Conservation (phyloP, 768 basidiomycete species). For the Suillus weaverae region DNA sequence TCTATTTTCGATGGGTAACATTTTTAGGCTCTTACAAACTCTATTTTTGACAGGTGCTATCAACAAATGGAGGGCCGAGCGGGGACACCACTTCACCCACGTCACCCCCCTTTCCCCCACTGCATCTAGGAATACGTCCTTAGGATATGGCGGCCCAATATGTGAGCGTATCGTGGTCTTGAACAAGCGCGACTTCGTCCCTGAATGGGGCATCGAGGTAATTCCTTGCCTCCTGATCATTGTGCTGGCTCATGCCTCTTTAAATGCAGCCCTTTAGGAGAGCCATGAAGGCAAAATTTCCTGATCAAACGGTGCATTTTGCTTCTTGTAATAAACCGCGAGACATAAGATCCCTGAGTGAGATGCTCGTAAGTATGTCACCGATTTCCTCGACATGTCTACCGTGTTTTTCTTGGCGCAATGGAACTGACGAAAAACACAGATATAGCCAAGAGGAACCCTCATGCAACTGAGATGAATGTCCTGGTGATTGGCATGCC, state of each 20-base stretch:
- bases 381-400: background rate
- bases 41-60: conserved; percentile 49
- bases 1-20: conserved; percentile 10
- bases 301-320: conserved; percentile 67
- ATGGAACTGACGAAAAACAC: background rate
- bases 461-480: conserved; percentile 75
- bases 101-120: conserved; percentile 40
- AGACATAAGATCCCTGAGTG: conserved; percentile 64
- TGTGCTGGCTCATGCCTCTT: conserved; percentile 7
- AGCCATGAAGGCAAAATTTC: conserved; percentile 71
- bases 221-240: conserved; percentile 12
- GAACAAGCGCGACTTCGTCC: conserved; percentile 91
- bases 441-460: conserved; percentile 72
- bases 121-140: conserved; percentile 13
- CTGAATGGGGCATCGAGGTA: conserved; percentile 87
- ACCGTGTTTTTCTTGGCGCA: background rate
- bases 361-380: conserved; percentile 73
- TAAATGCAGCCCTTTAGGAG: conserved; percentile 63
- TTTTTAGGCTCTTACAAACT: conserved; percentile 20
- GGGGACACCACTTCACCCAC: conserved; percentile 54
- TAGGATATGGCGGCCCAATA: conserved; percentile 33
- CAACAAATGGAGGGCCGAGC: conserved; percentile 67
- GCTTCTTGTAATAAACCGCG: conserved; percentile 68
- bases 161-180: conserved; percentile 90
- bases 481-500: conserved; percentile 98